These are phyloP conservation scores for Cochlearia excelsa DNA, from an alignment of 345 rosid genomes.

Conservation along the genomic window DNA sequence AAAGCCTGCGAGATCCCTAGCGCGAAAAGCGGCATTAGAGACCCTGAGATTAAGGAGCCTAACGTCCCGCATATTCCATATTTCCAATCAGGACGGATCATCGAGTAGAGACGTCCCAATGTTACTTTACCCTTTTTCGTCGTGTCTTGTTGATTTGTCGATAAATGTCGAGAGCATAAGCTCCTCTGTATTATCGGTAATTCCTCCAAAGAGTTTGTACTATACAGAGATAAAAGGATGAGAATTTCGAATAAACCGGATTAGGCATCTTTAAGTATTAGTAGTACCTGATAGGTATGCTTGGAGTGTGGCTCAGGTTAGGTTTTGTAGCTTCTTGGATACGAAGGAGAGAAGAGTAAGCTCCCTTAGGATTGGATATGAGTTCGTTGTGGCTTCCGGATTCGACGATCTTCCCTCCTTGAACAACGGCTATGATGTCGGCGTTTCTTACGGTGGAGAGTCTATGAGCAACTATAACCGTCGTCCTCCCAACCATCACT, in stretches of 20 bases:
- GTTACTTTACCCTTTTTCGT: slow-evolving; percentile 45
- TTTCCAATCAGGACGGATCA: slow-evolving; percentile 86
- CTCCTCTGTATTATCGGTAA: slow-evolving; percentile 47
- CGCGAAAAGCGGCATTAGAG: slow-evolving; percentile 93
- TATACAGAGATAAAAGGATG: slow-evolving; percentile 1
- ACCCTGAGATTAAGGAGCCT: slow-evolving; percentile 62
- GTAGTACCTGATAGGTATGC: slow-evolving; percentile 47
- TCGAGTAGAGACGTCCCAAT: slow-evolving; percentile 59
- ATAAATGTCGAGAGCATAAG: slow-evolving; percentile 56
- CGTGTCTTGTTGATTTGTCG: slow-evolving; percentile 45
- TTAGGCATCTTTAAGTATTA: slow-evolving; percentile 25
- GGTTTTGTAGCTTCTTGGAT: slow-evolving; percentile 75
- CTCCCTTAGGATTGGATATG: slow-evolving; percentile 56
- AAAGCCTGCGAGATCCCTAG: slow-evolving; percentile 92
- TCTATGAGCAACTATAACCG: slow-evolving; percentile 85
- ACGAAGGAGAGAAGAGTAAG: slow-evolving; percentile 69
- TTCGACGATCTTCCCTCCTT: slow-evolving; percentile 74
- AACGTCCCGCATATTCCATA: slow-evolving; percentile 66
- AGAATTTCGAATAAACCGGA: slow-evolving; percentile 1
- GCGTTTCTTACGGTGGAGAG: slow-evolving; percentile 88
- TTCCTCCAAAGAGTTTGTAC: slow-evolving; percentile 3
- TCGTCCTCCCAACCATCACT: slow-evolving; percentile 92
- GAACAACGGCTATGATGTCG: slow-evolving; percentile 78
- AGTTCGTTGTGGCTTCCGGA: slow-evolving; percentile 89
- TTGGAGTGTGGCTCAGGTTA: slow-evolving; percentile 47